A percentile compares a stretch with the other conserved stretches of the same genome.
phyloP scores from a whole-genome alignment of 1,284 basidiomycete species.

The Marasmius fiardii region DNA sequence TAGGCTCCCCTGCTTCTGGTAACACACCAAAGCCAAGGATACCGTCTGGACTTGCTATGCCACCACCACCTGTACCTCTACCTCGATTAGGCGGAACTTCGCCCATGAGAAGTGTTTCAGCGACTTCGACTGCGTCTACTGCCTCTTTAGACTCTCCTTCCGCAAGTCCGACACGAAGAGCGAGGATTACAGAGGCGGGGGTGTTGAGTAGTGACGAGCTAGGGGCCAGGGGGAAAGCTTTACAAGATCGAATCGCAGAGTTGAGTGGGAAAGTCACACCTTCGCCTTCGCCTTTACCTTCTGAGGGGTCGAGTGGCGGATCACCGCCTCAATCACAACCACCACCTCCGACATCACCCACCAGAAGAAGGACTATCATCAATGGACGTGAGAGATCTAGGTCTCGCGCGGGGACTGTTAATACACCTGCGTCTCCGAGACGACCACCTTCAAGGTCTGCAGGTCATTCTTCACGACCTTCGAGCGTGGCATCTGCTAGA shows the following conservation, averaged over 20 bases:
- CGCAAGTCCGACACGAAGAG: constrained; percentile 24
- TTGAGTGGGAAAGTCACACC: constrained; percentile 29
- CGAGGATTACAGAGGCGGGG: constrained; percentile 3
- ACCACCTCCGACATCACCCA: constrained; percentile 19
- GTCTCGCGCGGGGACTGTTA: constrained; percentile 3
- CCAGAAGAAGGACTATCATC: neutral
- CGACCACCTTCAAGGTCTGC: constrained; percentile 8
- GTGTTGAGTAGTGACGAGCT: constrained; percentile 28
- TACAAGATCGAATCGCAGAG: constrained; percentile 52
- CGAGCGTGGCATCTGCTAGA: constrained; percentile 12
- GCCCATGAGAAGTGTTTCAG: constrained; percentile 28
- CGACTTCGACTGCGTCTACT: constrained; percentile 19
- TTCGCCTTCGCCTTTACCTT: constrained; percentile 15
- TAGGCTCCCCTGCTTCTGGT: constrained; percentile 34
- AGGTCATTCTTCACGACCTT: constrained; percentile 20
- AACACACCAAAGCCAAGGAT: constrained; percentile 59
- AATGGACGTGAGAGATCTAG: constrained; percentile 1
- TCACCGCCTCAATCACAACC: constrained; percentile 6
- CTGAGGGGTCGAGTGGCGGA: neutral
- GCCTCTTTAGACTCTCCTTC: constrained; percentile 28
- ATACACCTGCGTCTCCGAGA: constrained; percentile 5
- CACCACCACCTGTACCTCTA: constrained; percentile 40
- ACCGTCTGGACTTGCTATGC: constrained; percentile 76
- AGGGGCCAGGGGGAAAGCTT: constrained; percentile 33
- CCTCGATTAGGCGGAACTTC: constrained; percentile 38